Base-by-base conservation (phyloP, 2,329 filamentous ascomycete species). In the Monosporascus sp. region DNA sequence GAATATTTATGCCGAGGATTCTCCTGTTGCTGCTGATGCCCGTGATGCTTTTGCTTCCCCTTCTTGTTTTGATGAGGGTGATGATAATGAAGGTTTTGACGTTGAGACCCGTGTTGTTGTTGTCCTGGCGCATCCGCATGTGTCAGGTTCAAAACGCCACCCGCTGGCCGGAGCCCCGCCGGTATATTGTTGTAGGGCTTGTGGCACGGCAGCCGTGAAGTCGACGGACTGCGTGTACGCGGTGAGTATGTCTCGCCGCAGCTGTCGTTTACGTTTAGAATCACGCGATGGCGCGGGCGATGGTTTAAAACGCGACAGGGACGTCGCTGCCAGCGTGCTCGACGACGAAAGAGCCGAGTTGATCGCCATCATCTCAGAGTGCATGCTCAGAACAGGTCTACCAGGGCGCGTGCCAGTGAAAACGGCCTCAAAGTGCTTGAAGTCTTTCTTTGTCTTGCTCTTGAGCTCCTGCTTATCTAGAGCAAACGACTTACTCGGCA, bases 361-460 rank as follows among this genome's bases (percentile, higher is more conserved):
- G 61, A 81, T 77, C 27, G 77, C 77, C 75, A 79, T 79, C 76
- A 80, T 80, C 69, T 80, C 77, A 4, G 74, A 74, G 59, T 81
- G 77, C 75, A 81, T 78, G 17, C 70, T 76, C 18, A 81, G 67
- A 9, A 72, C 70, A 31, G 67, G 66, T 56, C 76, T 76, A 50
- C 69, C 67, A 37, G 50, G 48, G 35, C 68, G 63, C 51, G 68
- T 66, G 18, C 71, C 71, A 37, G 65, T 59, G 60, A 74, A 72
- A 51, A 72, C 72, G 2, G 65, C 65, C 46, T 68, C 69, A 56
- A 76, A 75, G 4, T 65, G 61, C 54, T 65, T 61, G 51, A 58
- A 60, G 7, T 54, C 55, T 48, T 38, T 24, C 55, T 43, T 43
- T 9, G n/a, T 27, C 60, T 68, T 68, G 56, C 60, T 63, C 61